phyloP scores from a whole-genome alignment of 2,329 filamentous ascomycete genomes.

The Aspergillus brasiliensis region DNA sequence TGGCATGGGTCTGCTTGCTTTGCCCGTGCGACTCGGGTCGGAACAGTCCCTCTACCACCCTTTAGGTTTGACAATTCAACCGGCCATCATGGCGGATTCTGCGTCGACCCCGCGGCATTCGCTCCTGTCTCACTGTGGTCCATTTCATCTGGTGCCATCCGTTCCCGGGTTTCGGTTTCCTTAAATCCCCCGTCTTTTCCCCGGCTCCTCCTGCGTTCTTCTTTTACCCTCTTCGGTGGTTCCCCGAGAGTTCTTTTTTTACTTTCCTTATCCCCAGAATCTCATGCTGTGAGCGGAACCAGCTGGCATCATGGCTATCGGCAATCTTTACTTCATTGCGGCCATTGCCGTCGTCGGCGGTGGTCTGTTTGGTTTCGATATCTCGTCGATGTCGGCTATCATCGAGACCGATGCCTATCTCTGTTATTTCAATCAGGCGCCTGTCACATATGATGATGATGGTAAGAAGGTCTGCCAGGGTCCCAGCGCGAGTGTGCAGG shows the following conservation, averaged over 20 bases:
- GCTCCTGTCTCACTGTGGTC: neutral
- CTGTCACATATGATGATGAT: conserved; percentile 31
- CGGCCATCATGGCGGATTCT: conserved; percentile 1
- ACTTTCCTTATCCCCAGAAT: neutral
- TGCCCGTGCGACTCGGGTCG: conserved; percentile 2
- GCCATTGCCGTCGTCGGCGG: conserved; percentile 65
- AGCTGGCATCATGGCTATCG: conserved; percentile 43
- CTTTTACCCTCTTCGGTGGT: neutral
- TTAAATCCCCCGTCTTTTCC: conserved; percentile 10
- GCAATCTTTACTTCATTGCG: conserved; percentile 62
- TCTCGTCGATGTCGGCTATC: conserved; percentile 71
- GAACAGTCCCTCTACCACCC: neutral
- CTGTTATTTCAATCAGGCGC: conserved; percentile 67
- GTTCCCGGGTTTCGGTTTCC: neutral
- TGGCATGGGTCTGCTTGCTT: neutral
- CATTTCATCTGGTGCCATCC: neutral
- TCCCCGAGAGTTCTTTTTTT: neutral
- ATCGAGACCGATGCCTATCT: conserved; percentile 70
- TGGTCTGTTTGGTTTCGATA: conserved; percentile 76
- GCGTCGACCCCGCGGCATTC: neutral
- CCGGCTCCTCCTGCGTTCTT: conserved; percentile 6
- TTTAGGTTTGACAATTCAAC: conserved; percentile 6
- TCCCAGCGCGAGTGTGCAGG: conserved; percentile 58
- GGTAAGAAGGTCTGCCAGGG: conserved; percentile 40
- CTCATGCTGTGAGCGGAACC: neutral